These are phyloP conservation scores for Crithidia brevicula DNA, from an alignment of 208 protist genomes.

Conservation along the genomic window DNA sequence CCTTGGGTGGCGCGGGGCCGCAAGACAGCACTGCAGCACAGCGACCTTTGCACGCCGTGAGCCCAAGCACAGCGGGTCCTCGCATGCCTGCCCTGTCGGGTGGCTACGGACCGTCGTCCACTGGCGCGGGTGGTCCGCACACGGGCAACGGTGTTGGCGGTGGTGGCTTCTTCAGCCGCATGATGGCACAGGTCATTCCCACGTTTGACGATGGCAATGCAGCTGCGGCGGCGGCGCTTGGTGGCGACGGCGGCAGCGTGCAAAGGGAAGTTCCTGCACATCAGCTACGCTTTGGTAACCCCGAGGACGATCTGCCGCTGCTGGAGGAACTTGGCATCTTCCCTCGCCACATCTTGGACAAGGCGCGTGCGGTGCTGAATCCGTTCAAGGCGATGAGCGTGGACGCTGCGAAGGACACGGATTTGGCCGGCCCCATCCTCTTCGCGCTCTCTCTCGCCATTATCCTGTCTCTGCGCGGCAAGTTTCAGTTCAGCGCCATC, in stretches of 20 bases:
- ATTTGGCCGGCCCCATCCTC: slow-evolving; percentile 76
- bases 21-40: slow-evolving; percentile 1
- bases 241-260: background rate
- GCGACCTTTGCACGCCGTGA: background rate
- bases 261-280: slow-evolving; percentile 40
- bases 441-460: slow-evolving; percentile 76
- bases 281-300: slow-evolving; percentile 81
- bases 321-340: slow-evolving; percentile 84
- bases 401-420: slow-evolving; percentile 53
- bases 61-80: slow-evolving; percentile 10
- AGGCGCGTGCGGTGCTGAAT: slow-evolving; percentile 71
- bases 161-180: slow-evolving; percentile 21
- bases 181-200: slow-evolving; percentile 27
- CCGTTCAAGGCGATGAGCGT: slow-evolving; percentile 51
- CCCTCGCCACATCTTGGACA: slow-evolving; percentile 56
- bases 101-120: slow-evolving; percentile 11
- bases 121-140: background rate
- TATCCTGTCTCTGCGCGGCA: slow-evolving; percentile 72
- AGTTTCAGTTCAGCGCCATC: slow-evolving; percentile 85
- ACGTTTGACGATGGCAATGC: slow-evolving; percentile 22
- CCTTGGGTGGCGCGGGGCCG: slow-evolving; percentile 2
- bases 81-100: slow-evolving; percentile 15
- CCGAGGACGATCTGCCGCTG: slow-evolving; percentile 81
- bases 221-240: background rate
- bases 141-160: background rate